A percentile compares a stretch with the other conserved stretches of the same genome.
Evolutionary conservation across 805 yeast genomes (phyloP).

Genomic region (Kluyveromyces siamensis): DNA sequence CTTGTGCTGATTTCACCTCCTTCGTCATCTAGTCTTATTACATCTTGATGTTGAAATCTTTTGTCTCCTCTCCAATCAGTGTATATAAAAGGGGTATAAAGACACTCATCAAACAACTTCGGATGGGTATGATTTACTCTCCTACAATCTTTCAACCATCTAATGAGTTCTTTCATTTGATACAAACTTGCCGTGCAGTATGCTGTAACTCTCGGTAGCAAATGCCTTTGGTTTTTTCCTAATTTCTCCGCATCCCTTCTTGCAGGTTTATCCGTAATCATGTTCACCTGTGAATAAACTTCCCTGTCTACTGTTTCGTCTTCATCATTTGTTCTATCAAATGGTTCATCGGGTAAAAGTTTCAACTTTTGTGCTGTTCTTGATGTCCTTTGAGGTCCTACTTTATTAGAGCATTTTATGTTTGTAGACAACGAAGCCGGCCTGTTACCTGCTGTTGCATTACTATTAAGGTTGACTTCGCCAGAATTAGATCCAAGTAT

Average conservation of each 20-base stretch:
- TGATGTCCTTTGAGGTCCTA: slow-evolving; percentile 68
- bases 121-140: slow-evolving; percentile 71
- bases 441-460: not conserved
- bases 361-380: slow-evolving; percentile 68
- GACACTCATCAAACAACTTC: slow-evolving; percentile 85
- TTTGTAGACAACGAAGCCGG: not conserved
- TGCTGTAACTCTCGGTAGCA: slow-evolving; percentile 90
- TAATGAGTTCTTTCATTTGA: slow-evolving; percentile 73
- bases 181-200: slow-evolving; percentile 94
- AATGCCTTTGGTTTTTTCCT: slow-evolving; percentile 65
- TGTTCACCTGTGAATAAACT: slow-evolving; percentile 75
- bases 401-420: slow-evolving; percentile 24
- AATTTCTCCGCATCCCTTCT: slow-evolving; percentile 88
- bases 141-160: slow-evolving; percentile 78
- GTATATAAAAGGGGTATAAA: slow-evolving; percentile 81
- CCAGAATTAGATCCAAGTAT: not conserved
- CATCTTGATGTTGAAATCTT: slow-evolving; percentile 33
- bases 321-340: slow-evolving; percentile 18
- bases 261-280: slow-evolving; percentile 81
- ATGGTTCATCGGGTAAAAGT: slow-evolving; percentile 54
- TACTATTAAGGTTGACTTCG: not conserved
- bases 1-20: slow-evolving; percentile 93
- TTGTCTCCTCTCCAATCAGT: slow-evolving; percentile 66
- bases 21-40: slow-evolving; percentile 77
- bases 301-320: slow-evolving; percentile 29